Base-by-base conservation (phyloP, 805 yeast species). In the Pichia cephalocereana region DNA sequence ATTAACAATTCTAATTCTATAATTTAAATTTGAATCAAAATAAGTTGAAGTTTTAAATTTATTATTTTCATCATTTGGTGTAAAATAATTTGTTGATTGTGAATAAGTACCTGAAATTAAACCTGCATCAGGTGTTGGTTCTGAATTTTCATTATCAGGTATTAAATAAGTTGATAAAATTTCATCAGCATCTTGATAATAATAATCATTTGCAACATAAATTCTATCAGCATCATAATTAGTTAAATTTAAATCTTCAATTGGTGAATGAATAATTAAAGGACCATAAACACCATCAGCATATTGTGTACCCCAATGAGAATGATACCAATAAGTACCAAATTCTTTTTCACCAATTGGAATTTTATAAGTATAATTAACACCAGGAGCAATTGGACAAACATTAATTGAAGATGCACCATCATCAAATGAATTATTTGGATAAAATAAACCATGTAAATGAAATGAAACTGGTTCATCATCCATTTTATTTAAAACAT, bases 1-100 rank as follows among this genome's bases (percentile, higher is more conserved):
- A 56, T 80, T 80, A 44, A 74, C 68, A 27, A 80, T 58, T 52
- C 83, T 64, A 34, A 80, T 51, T 40, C 76, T 60, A 57, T 77
- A 77, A 8, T 73, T 72, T 38, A 66, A 70, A 44, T 66, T 61
- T 4, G 74, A 72, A 44, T 70, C 57, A 11, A 79, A 72, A n/a
- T 57, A 51, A 18, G 49, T 46, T 17, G 52, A 53, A 12, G 43
- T 41, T 12, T 40, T 45, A 36, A 39, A 52, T 8, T 45, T 38
- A 39, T 46, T 52, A 14, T 23, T 37, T 6, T 14, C 41, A 37
- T 47, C 34, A 8, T 37, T 34, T 8, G 47, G 30, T 8, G 47
- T 41, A 19, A 44, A 31, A 41, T 54, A 52, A 34, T 46, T 49
- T 27, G 54, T 40, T 28, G 46, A 31, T 47, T 57, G 57, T 17